Conservation (phyloP, 345 rosid species). For the Ailanthus altissimus region DNA sequence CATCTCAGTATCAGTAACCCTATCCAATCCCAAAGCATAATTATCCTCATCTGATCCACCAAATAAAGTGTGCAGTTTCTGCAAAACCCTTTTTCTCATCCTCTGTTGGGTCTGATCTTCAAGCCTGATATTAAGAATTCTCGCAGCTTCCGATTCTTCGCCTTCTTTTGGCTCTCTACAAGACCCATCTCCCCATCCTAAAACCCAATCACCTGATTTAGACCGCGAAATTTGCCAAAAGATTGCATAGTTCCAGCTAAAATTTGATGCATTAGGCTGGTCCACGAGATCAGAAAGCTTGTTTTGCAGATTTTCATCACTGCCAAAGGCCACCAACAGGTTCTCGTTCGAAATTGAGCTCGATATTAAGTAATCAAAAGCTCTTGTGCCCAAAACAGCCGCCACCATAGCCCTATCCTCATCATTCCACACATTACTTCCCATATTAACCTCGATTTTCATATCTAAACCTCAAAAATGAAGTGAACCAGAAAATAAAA, state of each 20-base stretch:
- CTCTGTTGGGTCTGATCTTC: conserved; percentile 70
- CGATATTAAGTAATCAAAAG: conserved; percentile 69
- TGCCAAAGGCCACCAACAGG: conserved; percentile 55
- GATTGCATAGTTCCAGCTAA: conserved; percentile 96
- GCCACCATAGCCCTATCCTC: conserved; percentile 69
- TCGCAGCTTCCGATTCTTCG: conserved; percentile 60
- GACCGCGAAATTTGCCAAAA: conserved; percentile 94
- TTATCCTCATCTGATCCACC: conserved; percentile 93
- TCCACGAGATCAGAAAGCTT: conserved; percentile 96
- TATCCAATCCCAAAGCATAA: conserved; percentile 77
- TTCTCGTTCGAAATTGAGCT: conserved; percentile 69
- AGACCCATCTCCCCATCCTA: conserved; percentile 99
- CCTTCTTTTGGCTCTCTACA: conserved; percentile 85
- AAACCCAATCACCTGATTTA: conserved; percentile 76
- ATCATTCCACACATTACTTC: conserved; percentile 66
- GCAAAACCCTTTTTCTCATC: conserved; percentile 87
- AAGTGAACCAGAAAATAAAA: conserved; percentile 1
- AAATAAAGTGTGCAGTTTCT: conserved; percentile 73
- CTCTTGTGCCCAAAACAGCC: conserved; percentile 76
- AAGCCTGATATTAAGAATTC: conserved; percentile 35
- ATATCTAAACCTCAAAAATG: conserved; percentile 32
- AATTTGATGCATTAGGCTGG: conserved; percentile 61
- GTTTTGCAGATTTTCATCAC: conserved; percentile 72
- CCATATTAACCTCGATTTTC: conserved; percentile 58
- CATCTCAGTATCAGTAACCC: conserved; percentile 93